A percentile compares a stretch with the other conserved stretches of the same genome.
Conservation (phyloP, 2,329 filamentous ascomycete species). For the Lecanoromycetidae sp. region DNA sequence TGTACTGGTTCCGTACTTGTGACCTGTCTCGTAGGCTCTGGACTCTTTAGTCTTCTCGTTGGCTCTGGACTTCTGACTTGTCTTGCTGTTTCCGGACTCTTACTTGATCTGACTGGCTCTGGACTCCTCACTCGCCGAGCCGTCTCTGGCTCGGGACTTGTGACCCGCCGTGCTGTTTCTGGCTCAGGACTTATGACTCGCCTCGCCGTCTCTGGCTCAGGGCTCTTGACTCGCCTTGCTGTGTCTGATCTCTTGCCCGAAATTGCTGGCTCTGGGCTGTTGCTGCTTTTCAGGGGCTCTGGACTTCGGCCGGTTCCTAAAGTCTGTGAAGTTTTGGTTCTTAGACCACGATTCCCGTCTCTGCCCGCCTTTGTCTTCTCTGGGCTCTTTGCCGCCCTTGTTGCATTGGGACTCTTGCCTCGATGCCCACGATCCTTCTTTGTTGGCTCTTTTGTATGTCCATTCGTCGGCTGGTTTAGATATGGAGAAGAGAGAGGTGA, state of each 20-base stretch:
- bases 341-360: neutral
- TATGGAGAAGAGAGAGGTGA: constrained; percentile 8
- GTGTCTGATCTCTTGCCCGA: constrained; percentile 2
- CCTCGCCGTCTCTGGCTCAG: constrained; percentile 4
- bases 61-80: constrained; percentile 10
- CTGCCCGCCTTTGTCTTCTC: neutral
- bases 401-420: neutral
- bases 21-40: neutral
- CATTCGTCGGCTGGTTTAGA: neutral
- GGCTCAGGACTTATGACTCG: constrained; percentile 1
- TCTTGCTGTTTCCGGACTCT: constrained; percentile 4
- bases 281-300: neutral
- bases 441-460: neutral
- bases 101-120: neutral
- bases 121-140: constrained; percentile 1
- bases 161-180: neutral
- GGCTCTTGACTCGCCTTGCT: constrained; percentile 5
- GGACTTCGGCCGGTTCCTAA: neutral
- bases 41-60: constrained; percentile 2
- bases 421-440: neutral
- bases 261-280: constrained; percentile 2
- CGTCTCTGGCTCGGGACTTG: constrained; percentile 3
- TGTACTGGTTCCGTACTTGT: constrained; percentile 1
- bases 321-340: neutral
- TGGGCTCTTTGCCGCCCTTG: constrained; percentile 2